Evolutionary conservation across 2,329 filamentous ascomycete genomes (phyloP), one percentile per base, ranked within the genome.

Genomic region (Ilyonectria destructans): DNA sequence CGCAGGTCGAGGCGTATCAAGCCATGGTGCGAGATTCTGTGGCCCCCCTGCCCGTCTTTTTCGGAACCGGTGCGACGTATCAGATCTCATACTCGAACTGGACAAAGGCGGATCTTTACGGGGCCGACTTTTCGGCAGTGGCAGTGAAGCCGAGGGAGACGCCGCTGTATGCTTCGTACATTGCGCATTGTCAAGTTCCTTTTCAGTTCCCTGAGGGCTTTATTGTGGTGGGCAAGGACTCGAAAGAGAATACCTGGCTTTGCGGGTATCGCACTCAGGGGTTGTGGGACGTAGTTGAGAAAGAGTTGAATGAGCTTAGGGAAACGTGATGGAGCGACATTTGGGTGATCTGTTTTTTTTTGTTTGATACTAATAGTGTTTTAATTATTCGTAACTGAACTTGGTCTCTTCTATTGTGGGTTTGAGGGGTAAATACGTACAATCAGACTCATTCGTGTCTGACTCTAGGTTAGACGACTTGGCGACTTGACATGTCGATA

Each of bases 201-300:
- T 62, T 62, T 40, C 60, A 62, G 57, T 67, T 63, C 33, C 19
- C 69, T 0, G 69, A 71, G 15, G 69, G 68, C 0, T 71, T 71
- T 1, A 66, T 71, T 0, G 61, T 71, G 6, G 62, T 71, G 0
- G 65, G 69, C 0, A 69, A 71, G 5, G 65, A 71, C 9, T 59
- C 58, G 1, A 58, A 26, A 4, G 48, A 64, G 3, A 71, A 71
- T 13, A 67, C 66, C 0, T 69, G 69, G 69, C 29, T 71, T 2
- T 71, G 69, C 3, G 69, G 59, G 1, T 69, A 71, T 21, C 62
- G 69, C 0, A 46, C 61, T 1, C 43, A 64, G 1, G 70, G 69
- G 0, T 12, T 69, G 0, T 71, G 62, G 70, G 66, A 67, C 0
- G 43, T 33, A 5, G 56, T 71, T 15, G 58, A 71, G 46, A 63